Evolutionary conservation across 2,329 filamentous ascomycete genomes (phyloP), one percentile per base, ranked within the genome.

Genomic region (Cryphonectria radicalis): DNA sequence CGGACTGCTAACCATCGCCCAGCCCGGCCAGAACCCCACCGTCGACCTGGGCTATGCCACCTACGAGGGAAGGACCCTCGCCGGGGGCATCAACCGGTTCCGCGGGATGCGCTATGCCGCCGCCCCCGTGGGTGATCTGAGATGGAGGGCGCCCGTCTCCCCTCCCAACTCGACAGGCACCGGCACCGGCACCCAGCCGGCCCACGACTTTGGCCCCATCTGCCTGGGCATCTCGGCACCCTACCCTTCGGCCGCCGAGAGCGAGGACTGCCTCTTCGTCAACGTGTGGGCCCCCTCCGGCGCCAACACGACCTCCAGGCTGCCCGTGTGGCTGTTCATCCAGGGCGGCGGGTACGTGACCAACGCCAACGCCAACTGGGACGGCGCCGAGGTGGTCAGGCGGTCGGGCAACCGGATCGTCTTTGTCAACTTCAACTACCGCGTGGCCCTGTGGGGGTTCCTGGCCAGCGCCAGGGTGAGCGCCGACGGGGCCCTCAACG

Each of bases 391-490:
- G 35, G 80, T 87, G 4, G 80, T 88, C 35, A 77, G 81, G 40
- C 77, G 77, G 73, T 87, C 86, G 0, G 81, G 78, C 19, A 75
- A 80, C 37, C 82, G 81, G 72, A 80, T 90, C 64, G 80, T 91
- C 19, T 83, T 88, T 68, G 87, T 90, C 65, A 87, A 87, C 75
- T 89, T 90, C 77, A 89, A 90, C 78, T 91, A 91, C 76, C 85
- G 90, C 8, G 87, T 92, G 8, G 89, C 89, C 0, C 80, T 88
- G 0, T 87, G 87, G 75, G 90, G 90, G 0, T 92, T 92, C 74
- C 82, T 92, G 1, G 86, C 88, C 0, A 85, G 88, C 63, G 84
- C 88, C 55, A 81, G 85, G 42, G 82, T 92, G 13, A 83, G 84
- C 53, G 77, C 80, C 6, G 80, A 88, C 73, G 90, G 90, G 0